A percentile compares a stretch with the other conserved stretches of the same genome.
Evolutionary conservation across 1,139 yeast genomes (phyloP).

Genomic region (Meyerozyma carpophila): DNA sequence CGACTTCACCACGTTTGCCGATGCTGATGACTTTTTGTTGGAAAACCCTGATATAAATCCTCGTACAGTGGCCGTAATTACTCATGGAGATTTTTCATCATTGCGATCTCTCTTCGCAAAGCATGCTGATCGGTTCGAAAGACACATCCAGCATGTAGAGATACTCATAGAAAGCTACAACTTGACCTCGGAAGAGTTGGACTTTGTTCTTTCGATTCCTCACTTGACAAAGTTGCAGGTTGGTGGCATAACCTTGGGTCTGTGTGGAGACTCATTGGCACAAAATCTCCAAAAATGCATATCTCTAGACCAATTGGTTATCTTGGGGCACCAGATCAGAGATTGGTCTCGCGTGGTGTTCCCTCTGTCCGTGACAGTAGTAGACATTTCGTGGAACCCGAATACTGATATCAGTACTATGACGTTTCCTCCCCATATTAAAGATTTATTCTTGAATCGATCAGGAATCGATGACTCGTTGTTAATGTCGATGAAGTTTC

Average conservation of each 20-base stretch:
- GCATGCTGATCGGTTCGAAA: conserved; percentile 13
- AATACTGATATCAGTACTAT: conserved; percentile 12
- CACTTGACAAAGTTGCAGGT: conserved; percentile 12
- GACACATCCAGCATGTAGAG: conserved; percentile 15
- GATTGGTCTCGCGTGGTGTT: conserved; percentile 24
- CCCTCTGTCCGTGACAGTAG: conserved; percentile 16
- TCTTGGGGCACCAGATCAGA: conserved; percentile 27
- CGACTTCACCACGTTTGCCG: conserved; percentile 24
- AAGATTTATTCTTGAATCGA: conserved; percentile 24
- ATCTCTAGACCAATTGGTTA: conserved; percentile 20
- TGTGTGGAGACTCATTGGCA: background rate
- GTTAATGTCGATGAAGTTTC: conserved; percentile 13
- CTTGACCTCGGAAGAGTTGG: conserved; percentile 16
- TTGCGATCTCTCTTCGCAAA: conserved; percentile 19
- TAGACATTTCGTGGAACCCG: conserved; percentile 34
- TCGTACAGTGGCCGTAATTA: conserved; percentile 18
- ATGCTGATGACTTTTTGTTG: conserved; percentile 27
- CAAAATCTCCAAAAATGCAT: conserved; percentile 8
- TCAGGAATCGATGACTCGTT: conserved; percentile 17
- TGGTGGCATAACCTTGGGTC: conserved; percentile 4
- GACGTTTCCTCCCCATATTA: conserved; percentile 24
- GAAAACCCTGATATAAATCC: conserved; percentile 26
- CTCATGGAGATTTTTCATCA: conserved; percentile 30
- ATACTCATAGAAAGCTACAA: conserved; percentile 23
- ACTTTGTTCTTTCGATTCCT: conserved; percentile 18